Percentiles rank a stretch among this genome's conserved stretches.
phyloP scores from a whole-genome alignment of 2,329 filamentous ascomycete species.

The Fusarium nygamai region DNA sequence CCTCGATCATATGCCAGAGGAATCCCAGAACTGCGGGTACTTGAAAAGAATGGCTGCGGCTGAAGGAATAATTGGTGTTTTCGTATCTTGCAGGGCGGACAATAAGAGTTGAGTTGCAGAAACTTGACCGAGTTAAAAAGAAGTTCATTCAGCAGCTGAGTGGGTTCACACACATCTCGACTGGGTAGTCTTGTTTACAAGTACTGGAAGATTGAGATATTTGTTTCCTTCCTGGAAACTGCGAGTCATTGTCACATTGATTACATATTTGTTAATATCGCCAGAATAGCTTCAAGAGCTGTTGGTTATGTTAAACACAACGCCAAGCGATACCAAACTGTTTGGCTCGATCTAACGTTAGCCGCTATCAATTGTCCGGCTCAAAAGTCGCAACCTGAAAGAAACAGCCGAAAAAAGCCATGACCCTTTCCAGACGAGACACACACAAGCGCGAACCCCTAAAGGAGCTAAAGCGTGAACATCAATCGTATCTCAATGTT shows the following conservation, averaged over 20 bases:
- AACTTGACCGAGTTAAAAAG: conserved; percentile 26
- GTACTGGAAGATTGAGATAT: neutral
- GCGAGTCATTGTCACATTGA: conserved; percentile 4
- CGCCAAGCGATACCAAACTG: conserved; percentile 12
- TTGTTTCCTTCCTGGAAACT: neutral
- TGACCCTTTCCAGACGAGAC: conserved; percentile 29
- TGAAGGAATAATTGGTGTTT: conserved; percentile 8
- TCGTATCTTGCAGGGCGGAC: neutral
- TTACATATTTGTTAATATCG: neutral
- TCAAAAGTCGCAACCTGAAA: conserved; percentile 2
- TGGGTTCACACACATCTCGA: conserved; percentile 7
- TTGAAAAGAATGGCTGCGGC: conserved; percentile 10
- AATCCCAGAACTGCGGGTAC: conserved; percentile 9
- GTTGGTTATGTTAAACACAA: conserved; percentile 1
- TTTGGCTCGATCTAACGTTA: neutral
- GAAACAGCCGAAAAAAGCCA: conserved; percentile 24
- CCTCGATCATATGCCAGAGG: conserved; percentile 14
- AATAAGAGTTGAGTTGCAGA: conserved; percentile 21
- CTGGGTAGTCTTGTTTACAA: conserved; percentile 1
- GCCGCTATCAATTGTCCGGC: conserved; percentile 15
- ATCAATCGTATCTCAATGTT: conserved; percentile 39
- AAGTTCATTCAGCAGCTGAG: conserved; percentile 15
- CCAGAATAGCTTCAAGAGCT: neutral
- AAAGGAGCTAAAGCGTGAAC: conserved; percentile 36
- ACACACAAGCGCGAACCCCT: conserved; percentile 25